Evolutionary conservation across 164 flowering plant genomes (phyloP).

Genomic region (Magnolia kwangsiensis): DNA sequence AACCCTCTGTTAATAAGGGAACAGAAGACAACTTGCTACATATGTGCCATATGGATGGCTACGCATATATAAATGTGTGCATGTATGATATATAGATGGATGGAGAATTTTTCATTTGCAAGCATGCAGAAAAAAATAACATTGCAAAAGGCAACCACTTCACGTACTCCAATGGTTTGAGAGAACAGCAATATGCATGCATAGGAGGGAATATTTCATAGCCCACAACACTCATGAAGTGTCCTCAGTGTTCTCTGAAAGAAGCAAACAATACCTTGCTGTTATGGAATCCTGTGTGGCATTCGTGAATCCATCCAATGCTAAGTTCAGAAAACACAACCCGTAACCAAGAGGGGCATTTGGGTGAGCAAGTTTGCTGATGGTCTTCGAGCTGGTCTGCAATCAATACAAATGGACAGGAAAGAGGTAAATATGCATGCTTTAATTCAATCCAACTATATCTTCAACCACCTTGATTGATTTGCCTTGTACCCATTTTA

Average conservation of each 20-base stretch:
- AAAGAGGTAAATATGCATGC: neutral
- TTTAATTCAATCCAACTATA: neutral
- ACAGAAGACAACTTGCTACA: no score
- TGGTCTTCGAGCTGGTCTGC: slow-evolving; percentile 95
- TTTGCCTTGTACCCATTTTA: neutral
- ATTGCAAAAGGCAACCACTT: no score
- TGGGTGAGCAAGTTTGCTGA: slow-evolving; percentile 90
- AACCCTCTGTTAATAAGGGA: neutral
- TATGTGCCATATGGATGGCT: no score
- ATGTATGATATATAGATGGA: no score
- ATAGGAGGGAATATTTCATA: no score
- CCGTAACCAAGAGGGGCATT: slow-evolving; percentile 98
- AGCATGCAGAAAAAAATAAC: neutral
- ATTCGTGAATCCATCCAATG: slow-evolving; percentile 96
- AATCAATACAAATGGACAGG: slow-evolving; percentile 8
- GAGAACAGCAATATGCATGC: no score
- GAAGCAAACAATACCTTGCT: slow-evolving; percentile 48
- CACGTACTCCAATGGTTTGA: no score
- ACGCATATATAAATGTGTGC: no score
- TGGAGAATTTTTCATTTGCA: neutral
- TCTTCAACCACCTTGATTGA: neutral
- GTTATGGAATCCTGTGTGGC: slow-evolving; percentile 93
- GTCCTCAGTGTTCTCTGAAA: neutral
- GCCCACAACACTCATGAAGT: no score
- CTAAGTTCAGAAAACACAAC: slow-evolving; percentile 86